Evolutionary conservation across 2,329 filamentous ascomycete genomes (phyloP), one percentile per base, ranked within the genome.

Genomic region (Aspergillus arachidicola): DNA sequence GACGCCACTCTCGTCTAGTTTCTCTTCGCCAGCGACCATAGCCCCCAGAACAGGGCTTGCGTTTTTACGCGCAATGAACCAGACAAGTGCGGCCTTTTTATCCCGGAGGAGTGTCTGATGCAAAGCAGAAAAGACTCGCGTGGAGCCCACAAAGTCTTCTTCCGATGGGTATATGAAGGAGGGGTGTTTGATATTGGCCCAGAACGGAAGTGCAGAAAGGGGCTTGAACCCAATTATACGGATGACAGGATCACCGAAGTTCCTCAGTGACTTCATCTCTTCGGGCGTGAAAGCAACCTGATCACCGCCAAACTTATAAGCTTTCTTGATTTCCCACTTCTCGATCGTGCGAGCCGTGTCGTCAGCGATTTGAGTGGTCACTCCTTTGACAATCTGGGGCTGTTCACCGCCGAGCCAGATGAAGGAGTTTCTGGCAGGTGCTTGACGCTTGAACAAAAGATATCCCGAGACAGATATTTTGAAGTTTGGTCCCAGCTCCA

Each of bases 81-180:
- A 99, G 0, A 91, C 92, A 11, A 99, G 80, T 2, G 87, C 95
- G 71, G 97, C 87, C 72, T 94, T 96, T 57, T 93, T 84, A 56
- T 90, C 88, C 60, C 88, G 87, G 5, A 94, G 79, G 1, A 99
- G 84, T 74, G 96, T 98, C 71, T 93, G 90, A 80, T 96, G 93
- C 26, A 99, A 81, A 0, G 95, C 93, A 2, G 94, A 90, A 75
- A 98, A 99, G 2, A 97, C 93, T 9, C 95, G 89, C 0, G 93
- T 96, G 1, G 94, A 98, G 23, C 95, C 95, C 30, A 97, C 86
- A 71, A 89, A 96, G 65, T 92, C 91, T 66, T 93, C 90, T 78
- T 99, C 95, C 21, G 91, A 95, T 0, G 95, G 95, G 72, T 96
- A 98, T 63, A 99, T 92, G 77, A 97, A 99, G 0, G 89, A 92